Evolutionary conservation across 2,329 filamentous ascomycete species (phyloP), one percentile per base, ranked within the genome.

Genomic region (Penicillium sp.): DNA sequence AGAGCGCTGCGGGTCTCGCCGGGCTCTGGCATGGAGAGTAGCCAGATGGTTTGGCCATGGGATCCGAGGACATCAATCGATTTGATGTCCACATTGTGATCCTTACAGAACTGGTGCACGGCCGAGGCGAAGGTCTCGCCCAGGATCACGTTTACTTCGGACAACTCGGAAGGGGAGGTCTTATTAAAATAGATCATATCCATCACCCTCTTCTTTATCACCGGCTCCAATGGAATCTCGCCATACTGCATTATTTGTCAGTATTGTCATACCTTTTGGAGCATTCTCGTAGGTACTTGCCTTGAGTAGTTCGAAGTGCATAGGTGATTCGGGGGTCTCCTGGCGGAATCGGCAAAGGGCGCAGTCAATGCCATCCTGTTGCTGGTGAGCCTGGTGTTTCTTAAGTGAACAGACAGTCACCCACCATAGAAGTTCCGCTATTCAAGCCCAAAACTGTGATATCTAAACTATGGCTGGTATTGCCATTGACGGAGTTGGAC

Each of bases 31-130:
- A 83, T 82, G 50, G 76, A 78, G 16, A 80, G 72, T 6, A 84
- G 71, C 80, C 80, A 85, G 60, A 83, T 82, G 10, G 82, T 85
- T 69, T 84, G 82, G 14, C 82, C 82, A 60, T 86, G 82, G 3
- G 81, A 83, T 25, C 82, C 82, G 36, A 85, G 76, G 22, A 76
- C 76, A 59, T 85, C 82, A 56, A 86, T 78, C 8, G 73, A 73
- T 16, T 72, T 66, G 19, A 79, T 68, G 11, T 76, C 61, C 40
- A 84, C 68, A 22, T 69, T 60, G 44, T 81, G 66, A 45, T 77
- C 73, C 17, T 72, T 63, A 61, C 75, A 80, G 63, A 86, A 85
- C 28, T 75, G 64, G 35, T 77, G 72, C 38, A 79, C 81, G 0
- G 82, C 81, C 0, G 70, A 69, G 1, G 83, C 79, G 64, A 86